phyloP scores from a whole-genome alignment of 768 basidiomycete genomes.

The Gautieria morchelliformis region DNA sequence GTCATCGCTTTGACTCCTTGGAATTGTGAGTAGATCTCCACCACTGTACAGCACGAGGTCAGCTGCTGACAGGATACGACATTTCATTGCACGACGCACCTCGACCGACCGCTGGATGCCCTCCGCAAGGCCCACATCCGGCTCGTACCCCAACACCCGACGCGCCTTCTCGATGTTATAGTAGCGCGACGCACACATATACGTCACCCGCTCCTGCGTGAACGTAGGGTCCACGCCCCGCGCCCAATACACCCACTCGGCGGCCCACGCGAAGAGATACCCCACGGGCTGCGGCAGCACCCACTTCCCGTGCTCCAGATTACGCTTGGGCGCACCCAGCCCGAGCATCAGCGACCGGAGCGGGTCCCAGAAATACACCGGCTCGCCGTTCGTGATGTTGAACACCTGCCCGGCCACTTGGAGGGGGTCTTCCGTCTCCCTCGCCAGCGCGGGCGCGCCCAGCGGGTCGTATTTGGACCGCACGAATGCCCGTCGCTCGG shows the following conservation, averaged over 20 bases:
- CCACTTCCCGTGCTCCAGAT: constrained; percentile 45
- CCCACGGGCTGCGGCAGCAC: constrained; percentile 58
- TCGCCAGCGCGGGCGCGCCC: constrained; percentile 45
- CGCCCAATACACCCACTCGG: constrained; percentile 67
- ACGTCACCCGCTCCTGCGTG: constrained; percentile 76
- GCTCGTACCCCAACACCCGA: constrained; percentile 88
- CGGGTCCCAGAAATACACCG: constrained; percentile 94
- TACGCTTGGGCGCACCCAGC: constrained; percentile 31
- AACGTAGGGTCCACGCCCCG: constrained; percentile 76
- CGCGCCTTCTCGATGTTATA: constrained; percentile 94
- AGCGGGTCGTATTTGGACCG: constrained; percentile 81
- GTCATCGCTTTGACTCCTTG: background rate
- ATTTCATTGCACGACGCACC: constrained; percentile 24
- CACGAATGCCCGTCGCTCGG: constrained; percentile 42
- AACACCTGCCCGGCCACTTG: constrained; percentile 89
- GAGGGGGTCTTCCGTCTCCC: constrained; percentile 42
- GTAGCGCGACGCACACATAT: constrained; percentile 70
- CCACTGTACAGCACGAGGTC: background rate
- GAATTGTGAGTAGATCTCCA: background rate
- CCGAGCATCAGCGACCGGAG: constrained; percentile 69
- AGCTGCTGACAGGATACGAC: background rate
- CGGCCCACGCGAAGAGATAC: constrained; percentile 55
- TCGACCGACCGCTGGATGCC: constrained; percentile 73
- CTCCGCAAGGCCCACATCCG: constrained; percentile 79
- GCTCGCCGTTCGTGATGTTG: constrained; percentile 97